Conservation (phyloP, 768 basidiomycete genomes). For the Podaxis mareebaensis region DNA sequence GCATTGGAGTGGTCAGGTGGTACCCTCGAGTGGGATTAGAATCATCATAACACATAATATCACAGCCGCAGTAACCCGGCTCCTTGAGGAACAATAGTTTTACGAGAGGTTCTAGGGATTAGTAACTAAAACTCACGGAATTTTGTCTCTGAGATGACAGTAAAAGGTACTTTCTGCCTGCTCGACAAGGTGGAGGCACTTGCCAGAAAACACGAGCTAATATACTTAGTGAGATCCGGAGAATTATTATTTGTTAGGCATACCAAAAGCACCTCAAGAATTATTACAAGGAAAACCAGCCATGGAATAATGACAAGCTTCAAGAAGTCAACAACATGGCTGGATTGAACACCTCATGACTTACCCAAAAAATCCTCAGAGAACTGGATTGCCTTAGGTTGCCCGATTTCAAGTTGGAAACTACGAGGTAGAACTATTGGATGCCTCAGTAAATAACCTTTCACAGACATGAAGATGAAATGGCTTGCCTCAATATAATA, state of each 20-base stretch:
- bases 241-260: not conserved
- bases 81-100: not conserved
- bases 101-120: not conserved
- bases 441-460: not conserved
- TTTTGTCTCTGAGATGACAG: constrained; percentile 10
- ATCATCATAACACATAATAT: not conserved
- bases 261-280: constrained; percentile 13
- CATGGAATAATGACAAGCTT: constrained; percentile 8
- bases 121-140: not conserved
- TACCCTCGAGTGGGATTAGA: constrained; percentile 12
- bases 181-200: not conserved
- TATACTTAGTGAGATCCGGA: not conserved
- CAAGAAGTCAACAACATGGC: not conserved
- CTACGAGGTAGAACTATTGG: constrained; percentile 2
- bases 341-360: not conserved
- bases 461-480: not conserved
- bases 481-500: not conserved
- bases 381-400: not conserved
- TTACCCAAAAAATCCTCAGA: not conserved
- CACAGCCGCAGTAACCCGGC: not conserved
- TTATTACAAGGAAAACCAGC: constrained; percentile 6
- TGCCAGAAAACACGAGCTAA: constrained; percentile 3
- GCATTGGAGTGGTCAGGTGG: not conserved
- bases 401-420: not conserved
- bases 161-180: constrained; percentile 5